phyloP scores from a whole-genome alignment of 169 alveolate genomes.

The Cryptosporidium sp. region DNA sequence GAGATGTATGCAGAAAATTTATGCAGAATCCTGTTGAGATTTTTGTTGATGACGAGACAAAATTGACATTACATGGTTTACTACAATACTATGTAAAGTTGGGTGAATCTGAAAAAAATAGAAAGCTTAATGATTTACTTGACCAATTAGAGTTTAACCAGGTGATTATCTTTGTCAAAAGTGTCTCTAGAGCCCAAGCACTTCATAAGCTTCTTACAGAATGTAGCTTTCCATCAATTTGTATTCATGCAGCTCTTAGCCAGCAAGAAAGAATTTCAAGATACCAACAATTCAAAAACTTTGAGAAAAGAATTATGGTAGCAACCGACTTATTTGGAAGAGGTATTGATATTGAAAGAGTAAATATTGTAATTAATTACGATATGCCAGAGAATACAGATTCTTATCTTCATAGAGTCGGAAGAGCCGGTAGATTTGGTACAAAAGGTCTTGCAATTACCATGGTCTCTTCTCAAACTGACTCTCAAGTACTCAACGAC shows the following conservation, averaged over 20 bases:
- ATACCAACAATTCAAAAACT: conserved; percentile 96
- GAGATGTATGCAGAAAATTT: conserved; percentile 96
- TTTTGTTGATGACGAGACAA: conserved; percentile 98
- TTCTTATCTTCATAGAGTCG: conserved; percentile 92
- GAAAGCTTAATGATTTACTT: conserved; percentile 95
- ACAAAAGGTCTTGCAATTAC: conserved; percentile 99
- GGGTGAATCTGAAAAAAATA: conserved; percentile 96
- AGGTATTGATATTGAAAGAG: conserved; percentile 99
- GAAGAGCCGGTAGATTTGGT: conserved; percentile 99
- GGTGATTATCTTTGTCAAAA: conserved; percentile 97
- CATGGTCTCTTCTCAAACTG: conserved; percentile 94
- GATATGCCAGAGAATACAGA: conserved; percentile 96
- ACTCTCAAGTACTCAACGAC: conserved; percentile 93
- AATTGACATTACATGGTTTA: conserved; percentile 98
- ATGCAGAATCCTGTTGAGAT: conserved; percentile 98
- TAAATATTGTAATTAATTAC: conserved; percentile 99
- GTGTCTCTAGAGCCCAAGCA: conserved; percentile 95
- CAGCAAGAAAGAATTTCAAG: conserved; percentile 92
- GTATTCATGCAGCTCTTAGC: conserved; percentile 95
- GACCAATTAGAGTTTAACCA: conserved; percentile 98
- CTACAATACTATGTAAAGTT: conserved; percentile 98
- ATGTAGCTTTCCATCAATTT: conserved; percentile 99
- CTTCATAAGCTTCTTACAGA: conserved; percentile 94
- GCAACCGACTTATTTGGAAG: conserved; percentile 99
- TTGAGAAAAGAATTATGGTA: conserved; percentile 98